phyloP scores from a whole-genome alignment of 169 alveolate genomes.

The Eimeria maxima region DNA sequence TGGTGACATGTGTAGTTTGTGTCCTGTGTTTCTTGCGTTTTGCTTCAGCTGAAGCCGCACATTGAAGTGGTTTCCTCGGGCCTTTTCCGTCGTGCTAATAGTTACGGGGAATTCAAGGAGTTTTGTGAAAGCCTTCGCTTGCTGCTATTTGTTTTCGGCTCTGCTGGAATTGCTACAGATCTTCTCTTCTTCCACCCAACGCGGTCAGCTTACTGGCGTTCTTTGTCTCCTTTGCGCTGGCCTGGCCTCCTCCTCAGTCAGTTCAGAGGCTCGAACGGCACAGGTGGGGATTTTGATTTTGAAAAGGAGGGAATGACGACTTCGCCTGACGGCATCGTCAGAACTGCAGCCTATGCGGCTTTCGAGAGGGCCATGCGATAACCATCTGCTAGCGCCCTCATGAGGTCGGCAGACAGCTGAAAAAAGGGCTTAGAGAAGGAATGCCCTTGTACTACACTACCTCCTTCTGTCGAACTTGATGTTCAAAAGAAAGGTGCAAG shows the following conservation, averaged over 20 bases:
- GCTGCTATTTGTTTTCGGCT: slow-evolving; percentile 40
- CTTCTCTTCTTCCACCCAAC: slow-evolving; percentile 74
- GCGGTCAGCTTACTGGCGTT: slow-evolving; percentile 67
- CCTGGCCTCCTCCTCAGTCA: neutral
- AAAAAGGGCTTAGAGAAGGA: neutral
- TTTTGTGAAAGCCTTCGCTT: slow-evolving; percentile 66
- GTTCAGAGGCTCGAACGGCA: neutral
- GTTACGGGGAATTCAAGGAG: slow-evolving; percentile 76
- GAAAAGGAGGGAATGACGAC: slow-evolving; percentile 17
- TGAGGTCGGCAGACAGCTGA: neutral
- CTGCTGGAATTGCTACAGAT: slow-evolving; percentile 38
- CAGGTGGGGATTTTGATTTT: slow-evolving; percentile 36
- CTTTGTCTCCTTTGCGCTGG: slow-evolving; percentile 28
- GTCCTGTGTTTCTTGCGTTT: neutral
- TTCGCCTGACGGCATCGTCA: slow-evolving; percentile 21
- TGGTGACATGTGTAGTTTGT: neutral
- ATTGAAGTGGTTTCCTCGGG: slow-evolving; percentile 18
- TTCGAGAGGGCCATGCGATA: neutral
- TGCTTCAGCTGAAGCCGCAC: slow-evolving; percentile 61
- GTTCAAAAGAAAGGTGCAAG: no score
- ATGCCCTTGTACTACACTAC: neutral
- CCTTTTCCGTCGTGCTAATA: slow-evolving; percentile 17
- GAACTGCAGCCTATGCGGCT: slow-evolving; percentile 76
- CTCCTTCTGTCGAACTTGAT: neutral
- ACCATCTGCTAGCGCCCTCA: neutral